Evolutionary conservation across 108 stramenopile species (phyloP).

Genomic region (Ochromonas danica): DNA sequence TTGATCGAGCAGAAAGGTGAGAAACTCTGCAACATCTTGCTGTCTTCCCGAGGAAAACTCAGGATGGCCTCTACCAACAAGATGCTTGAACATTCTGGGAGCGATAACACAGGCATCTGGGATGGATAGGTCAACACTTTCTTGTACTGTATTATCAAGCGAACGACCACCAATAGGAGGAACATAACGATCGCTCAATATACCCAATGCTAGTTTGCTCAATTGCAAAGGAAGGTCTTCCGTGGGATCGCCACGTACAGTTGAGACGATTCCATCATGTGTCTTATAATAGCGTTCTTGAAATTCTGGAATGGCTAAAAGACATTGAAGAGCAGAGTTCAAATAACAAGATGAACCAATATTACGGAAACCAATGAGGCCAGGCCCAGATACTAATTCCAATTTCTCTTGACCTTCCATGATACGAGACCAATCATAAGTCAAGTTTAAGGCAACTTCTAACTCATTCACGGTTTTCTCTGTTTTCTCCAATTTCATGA

Average conservation of each 20-base stretch:
- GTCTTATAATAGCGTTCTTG: constrained; percentile 59
- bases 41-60: constrained; percentile 94
- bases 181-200: constrained; percentile 36
- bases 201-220: constrained; percentile 38
- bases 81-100: constrained; percentile 91
- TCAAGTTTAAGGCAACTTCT: constrained; percentile 92
- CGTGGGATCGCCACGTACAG: constrained; percentile 54
- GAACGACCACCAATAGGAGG: background rate
- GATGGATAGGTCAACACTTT: background rate
- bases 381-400: constrained; percentile 73
- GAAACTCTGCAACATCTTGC: constrained; percentile 96
- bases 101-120: constrained; percentile 59
- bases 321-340: constrained; percentile 81
- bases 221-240: constrained; percentile 41
- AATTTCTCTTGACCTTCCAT: constrained; percentile 83
- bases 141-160: background rate
- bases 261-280: background rate
- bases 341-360: constrained; percentile 97
- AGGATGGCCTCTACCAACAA: constrained; percentile 81
- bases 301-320: constrained; percentile 75
- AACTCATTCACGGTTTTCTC: constrained; percentile 93
- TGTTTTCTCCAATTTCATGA: constrained; percentile 73
- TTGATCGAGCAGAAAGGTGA: constrained; percentile 81
- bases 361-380: constrained; percentile 87
- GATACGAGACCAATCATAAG: constrained; percentile 84